Conservation (phyloP, 2,329 filamentous ascomycete genomes). For the Harringtonia lauricola region DNA sequence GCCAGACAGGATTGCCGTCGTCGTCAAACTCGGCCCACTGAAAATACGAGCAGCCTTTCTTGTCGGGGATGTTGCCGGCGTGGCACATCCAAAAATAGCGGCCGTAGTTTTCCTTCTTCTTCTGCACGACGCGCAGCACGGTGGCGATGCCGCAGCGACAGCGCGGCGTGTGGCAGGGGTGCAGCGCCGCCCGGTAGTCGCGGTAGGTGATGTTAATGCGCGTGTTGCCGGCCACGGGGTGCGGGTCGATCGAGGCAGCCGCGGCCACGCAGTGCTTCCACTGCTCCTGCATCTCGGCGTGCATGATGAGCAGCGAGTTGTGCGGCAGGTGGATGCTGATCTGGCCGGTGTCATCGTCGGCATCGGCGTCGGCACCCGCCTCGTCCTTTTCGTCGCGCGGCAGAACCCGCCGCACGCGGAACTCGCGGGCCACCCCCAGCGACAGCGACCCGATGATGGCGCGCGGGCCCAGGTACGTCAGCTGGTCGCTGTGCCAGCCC, state of each 20-base stretch:
- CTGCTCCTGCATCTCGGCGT: constrained; percentile 93
- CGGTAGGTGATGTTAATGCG: constrained; percentile 93
- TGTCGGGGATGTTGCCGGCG: constrained; percentile 58
- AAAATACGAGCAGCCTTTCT: constrained; percentile 64
- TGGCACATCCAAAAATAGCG: constrained; percentile 90
- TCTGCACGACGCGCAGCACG: constrained; percentile 67
- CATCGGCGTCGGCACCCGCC: constrained; percentile 45
- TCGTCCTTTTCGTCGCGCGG: constrained; percentile 39
- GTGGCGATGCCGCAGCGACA: constrained; percentile 64
- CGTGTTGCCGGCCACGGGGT: constrained; percentile 68
- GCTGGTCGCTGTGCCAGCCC: constrained; percentile 84
- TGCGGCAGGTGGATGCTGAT: constrained; percentile 90
- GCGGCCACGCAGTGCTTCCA: constrained; percentile 88
- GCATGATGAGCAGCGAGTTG: constrained; percentile 90
- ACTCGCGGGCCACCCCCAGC: constrained; percentile 85
- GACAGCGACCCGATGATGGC: constrained; percentile 84
- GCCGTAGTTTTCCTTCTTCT: constrained; percentile 64
- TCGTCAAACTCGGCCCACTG: constrained; percentile 81
- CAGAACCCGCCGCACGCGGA: constrained; percentile 70
- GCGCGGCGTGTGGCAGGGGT: constrained; percentile 65
- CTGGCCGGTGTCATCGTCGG: constrained; percentile 63
- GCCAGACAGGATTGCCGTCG: constrained; percentile 68
- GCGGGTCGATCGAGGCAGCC: constrained; percentile 66
- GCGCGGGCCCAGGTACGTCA: constrained; percentile 85
- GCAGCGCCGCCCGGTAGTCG: constrained; percentile 66